Conservation (phyloP, 177 flowering plant genomes). For the Vitis hybrid region DNA sequence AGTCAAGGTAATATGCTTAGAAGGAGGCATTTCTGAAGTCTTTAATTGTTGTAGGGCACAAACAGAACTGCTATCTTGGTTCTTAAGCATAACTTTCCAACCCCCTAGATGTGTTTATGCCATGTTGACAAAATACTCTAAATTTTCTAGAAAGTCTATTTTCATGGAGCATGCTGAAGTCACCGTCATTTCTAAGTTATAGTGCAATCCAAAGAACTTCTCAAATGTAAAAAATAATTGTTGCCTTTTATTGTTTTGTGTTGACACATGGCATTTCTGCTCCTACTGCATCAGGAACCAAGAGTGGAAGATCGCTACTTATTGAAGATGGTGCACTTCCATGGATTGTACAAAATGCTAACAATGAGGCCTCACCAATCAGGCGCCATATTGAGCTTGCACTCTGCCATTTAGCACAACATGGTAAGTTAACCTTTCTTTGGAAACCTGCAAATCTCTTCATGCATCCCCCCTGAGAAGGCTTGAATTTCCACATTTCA, state of each 20-base stretch:
- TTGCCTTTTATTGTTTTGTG: background rate
- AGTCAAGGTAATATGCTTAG: slow-evolving; percentile 57
- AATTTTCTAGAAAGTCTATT: background rate
- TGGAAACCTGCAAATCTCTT: background rate
- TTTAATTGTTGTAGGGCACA: background rate
- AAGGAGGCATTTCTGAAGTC: too few relatives aligned
- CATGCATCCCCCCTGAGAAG: background rate
- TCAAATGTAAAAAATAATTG: background rate
- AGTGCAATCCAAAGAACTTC: background rate
- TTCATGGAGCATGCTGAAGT: background rate
- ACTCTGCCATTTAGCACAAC: slow-evolving; percentile 97
- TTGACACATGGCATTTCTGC: background rate
- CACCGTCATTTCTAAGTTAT: background rate
- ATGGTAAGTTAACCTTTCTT: slow-evolving; percentile 44
- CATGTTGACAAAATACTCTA: background rate
- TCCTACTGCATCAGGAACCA: slow-evolving; percentile 47
- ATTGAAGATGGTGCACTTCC: slow-evolving; percentile 93
- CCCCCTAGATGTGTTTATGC: background rate
- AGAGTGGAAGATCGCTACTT: slow-evolving; percentile 70
- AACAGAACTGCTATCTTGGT: background rate
- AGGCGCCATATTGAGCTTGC: slow-evolving; percentile 95
- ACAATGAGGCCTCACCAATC: slow-evolving; percentile 82
- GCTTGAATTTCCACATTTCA: slow-evolving; percentile 27
- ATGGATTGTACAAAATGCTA: slow-evolving; percentile 95
- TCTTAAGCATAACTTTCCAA: background rate